Evolutionary conservation across 768 basidiomycete species (phyloP).

Genomic region (Mycena crocata): DNA sequence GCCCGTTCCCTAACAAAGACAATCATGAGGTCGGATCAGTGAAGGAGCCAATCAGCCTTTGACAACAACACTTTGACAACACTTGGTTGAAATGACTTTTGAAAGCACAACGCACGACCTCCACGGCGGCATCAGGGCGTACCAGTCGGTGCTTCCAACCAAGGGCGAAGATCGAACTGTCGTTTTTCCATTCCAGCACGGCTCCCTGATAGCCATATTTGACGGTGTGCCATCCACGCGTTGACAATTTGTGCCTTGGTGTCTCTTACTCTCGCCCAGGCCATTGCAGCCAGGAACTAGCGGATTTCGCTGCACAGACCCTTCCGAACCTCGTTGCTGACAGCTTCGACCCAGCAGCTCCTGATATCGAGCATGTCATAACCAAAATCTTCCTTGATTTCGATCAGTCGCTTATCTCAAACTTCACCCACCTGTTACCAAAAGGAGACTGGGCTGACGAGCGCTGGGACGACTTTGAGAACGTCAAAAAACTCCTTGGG

Average conservation of each 20-base stretch:
- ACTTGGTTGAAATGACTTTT: too few relatives aligned
- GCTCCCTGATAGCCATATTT: slow-evolving; percentile 25
- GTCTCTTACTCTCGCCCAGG: too few relatives aligned
- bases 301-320: slow-evolving; percentile 12
- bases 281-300: slow-evolving; percentile 9
- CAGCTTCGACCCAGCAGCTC: slow-evolving; percentile 8
- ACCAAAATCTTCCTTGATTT: slow-evolving; percentile 21
- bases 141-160: slow-evolving; percentile 3
- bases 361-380: slow-evolving; percentile 14
- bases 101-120: not conserved
- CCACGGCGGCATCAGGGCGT: slow-evolving; percentile 2
- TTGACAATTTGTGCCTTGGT: too few relatives aligned
- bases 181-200: slow-evolving; percentile 24
- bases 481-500: too few relatives aligned
- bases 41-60: too few relatives aligned
- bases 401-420: slow-evolving; percentile 13
- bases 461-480: slow-evolving; percentile 10
- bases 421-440: slow-evolving; percentile 9
- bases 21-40: too few relatives aligned
- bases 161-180: slow-evolving; percentile 23
- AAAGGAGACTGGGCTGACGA: slow-evolving; percentile 9
- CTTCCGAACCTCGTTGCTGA: slow-evolving; percentile 19
- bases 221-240: slow-evolving; percentile 30
- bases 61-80: too few relatives aligned
- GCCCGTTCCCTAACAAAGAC: too few relatives aligned